Evolutionary conservation across 2,329 filamentous ascomycete genomes (phyloP), one percentile per base, ranked within the genome.

Genomic region (Alternaria angustiovoidea): DNA sequence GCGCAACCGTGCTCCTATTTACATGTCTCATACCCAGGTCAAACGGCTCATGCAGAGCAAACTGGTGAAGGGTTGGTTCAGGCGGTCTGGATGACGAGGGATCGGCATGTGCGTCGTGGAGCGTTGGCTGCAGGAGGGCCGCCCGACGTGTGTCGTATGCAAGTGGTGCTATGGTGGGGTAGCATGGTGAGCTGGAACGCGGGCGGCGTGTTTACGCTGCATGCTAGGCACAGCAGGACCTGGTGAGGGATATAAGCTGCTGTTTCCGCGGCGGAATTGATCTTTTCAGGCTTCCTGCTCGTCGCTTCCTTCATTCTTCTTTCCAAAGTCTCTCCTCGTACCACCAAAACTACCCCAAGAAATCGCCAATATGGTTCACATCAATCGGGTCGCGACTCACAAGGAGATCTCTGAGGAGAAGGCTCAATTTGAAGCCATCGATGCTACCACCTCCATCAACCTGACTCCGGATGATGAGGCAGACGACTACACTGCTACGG

Each of bases 401-500:
- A 73, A 78, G 43, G 75, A 82, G 57, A 69, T 81, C 60, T 52
- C 77, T n/a, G 68, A 71, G 2, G 57, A 62, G 55, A 66, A 67
- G 59, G 48, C 61, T 55, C 62, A 62, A 34, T 70, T 68, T 53
- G 64, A 69, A 18, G 64, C 53, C 26, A 57, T 75, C 43, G 56
- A 52, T 18, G 24, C 20, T 39, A 39, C 61, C 3, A 69, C 63
- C 18, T 68, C 59, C 12, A 69, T 77, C 52, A 61, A 70, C 18
- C 56, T 78, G 22, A 69, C 70, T 5, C 67, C 65, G 11, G 67
- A 69, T 14, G 75, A 74, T 42, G 81, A 62, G 64, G 77, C 70
- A 65, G 86, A 80, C 75, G 81, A 84, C 74, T 90, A 89, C 81
- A 91, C 89, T 54, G 89, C 91, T 41, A 93, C 89, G 65, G 92